phyloP scores from a whole-genome alignment of 2,329 filamentous ascomycete genomes.

The Pseudogymnoascus sp. region DNA sequence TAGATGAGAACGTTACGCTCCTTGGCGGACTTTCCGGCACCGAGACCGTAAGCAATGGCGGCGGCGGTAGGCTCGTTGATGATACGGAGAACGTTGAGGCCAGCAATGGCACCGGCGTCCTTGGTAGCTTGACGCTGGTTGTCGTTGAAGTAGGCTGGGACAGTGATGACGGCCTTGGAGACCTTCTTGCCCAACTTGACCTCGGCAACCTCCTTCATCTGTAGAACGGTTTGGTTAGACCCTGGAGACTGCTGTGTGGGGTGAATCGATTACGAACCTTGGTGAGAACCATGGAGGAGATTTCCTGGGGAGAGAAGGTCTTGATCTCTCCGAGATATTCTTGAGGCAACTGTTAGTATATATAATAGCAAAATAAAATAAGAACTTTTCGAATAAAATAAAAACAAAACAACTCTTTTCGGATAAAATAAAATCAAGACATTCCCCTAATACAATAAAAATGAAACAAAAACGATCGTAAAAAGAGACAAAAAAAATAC shows the following conservation, averaged over 20 bases:
- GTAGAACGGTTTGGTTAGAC: constrained; percentile 16
- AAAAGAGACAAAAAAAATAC: too few species aligned
- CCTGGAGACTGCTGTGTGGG: background rate
- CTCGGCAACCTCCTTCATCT: constrained; percentile 99
- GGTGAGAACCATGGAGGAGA: constrained; percentile 95
- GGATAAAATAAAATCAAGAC: too few species aligned
- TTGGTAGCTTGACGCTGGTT: constrained; percentile 99
- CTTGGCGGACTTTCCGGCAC: constrained; percentile 88
- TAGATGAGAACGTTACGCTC: constrained; percentile 99
- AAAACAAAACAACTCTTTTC: too few species aligned
- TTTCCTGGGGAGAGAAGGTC: constrained; percentile 95
- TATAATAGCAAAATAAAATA: too few species aligned
- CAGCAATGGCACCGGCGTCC: constrained; percentile 95
- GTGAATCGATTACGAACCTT: constrained; percentile 56
- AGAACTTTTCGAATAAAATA: too few species aligned
- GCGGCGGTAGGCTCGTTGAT: constrained; percentile 99
- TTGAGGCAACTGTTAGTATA: too few species aligned
- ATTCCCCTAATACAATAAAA: too few species aligned
- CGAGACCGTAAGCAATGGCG: constrained; percentile 96
- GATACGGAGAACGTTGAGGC: constrained; percentile 97
- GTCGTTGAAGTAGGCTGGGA: constrained; percentile 99
- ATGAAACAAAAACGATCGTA: too few species aligned
- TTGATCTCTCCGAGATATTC: constrained; percentile 94
- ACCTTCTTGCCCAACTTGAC: constrained; percentile 98
- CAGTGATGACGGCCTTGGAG: constrained; percentile 97